Evolutionary conservation across 2,329 filamentous ascomycete genomes (phyloP), one percentile per base, ranked within the genome.

Genomic region (Talaromyces sp.): DNA sequence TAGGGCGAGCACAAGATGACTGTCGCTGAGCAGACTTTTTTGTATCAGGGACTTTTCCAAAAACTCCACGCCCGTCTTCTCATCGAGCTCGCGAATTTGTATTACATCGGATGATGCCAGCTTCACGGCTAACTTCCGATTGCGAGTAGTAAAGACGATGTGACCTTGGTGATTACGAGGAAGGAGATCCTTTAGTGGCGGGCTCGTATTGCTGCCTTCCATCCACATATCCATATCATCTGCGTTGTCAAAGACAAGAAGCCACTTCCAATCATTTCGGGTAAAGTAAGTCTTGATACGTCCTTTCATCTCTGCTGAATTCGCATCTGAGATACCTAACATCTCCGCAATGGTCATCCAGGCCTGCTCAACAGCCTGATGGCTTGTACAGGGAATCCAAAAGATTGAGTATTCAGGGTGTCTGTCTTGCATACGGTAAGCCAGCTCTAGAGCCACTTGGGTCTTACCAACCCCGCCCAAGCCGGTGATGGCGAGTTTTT

Each of bases 81-180:
- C 31, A 33, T 59, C 63, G 65, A 70, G 69, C 37, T 63, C 62
- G 14, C 57, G 16, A 39, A 72, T 27, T 9, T 33, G 13, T 39
- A 70, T 66, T 22, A 60, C 41, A 61, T 72, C 62, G 13, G 60
- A 56, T 14, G 50, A 24, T 61, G 65, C 63, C 11, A 72, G 63
- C 47, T 66, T 58, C 3, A 43, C 50, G 13, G 64, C 63, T 13
- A 63, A 13, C 11, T 66, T 57, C 22, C 67, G 56, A 45, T 65
- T 68, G n/a, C 70, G 67, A 8, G 70, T 71, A 2, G 73, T 76
- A 37, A 76, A 66, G 1, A 76, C 66, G 14, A 72, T 68, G 11
- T 57, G 57, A 14, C 63, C 69, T 52, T 71, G 66, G 16, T 71
- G 45, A 39, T 62, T 71, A 19, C 60, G 52, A 31, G 72, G 70